phyloP scores from a whole-genome alignment of 495 filamentous ascomycete genomes.

The Aspergillus haitiensis region DNA sequence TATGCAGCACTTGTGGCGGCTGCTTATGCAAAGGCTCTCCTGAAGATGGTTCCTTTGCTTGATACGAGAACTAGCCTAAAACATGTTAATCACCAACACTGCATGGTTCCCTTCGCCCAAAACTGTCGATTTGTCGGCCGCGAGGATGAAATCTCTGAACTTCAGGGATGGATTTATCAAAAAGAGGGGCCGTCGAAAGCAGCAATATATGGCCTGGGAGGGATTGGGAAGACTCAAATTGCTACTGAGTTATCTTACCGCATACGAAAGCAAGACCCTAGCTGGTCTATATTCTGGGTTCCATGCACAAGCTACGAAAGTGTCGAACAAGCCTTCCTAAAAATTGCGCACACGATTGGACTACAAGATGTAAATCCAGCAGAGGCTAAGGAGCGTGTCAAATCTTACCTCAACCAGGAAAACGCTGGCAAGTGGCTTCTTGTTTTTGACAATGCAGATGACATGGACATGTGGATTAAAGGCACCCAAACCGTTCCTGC shows the following conservation, averaged over 20 bases:
- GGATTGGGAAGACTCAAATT: conserved; percentile 50
- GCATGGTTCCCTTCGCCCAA: not conserved
- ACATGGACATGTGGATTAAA: conserved; percentile 32
- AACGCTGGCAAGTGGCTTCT: conserved; percentile 37
- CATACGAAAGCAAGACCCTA: conserved; percentile 35
- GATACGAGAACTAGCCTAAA: no score
- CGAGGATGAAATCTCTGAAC: conserved; percentile 1
- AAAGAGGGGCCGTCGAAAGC: conserved; percentile 1
- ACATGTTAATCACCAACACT: no score
- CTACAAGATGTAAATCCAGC: conserved; percentile 24
- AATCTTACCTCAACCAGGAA: conserved; percentile 29
- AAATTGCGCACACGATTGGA: conserved; percentile 34
- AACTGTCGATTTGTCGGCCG: conserved; percentile 4
- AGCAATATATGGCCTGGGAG: conserved; percentile 31
- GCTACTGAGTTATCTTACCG: conserved; percentile 49
- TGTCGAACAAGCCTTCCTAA: conserved; percentile 46
- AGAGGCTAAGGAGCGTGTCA: conserved; percentile 30
- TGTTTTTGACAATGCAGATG: conserved; percentile 45
- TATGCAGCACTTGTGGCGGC: conserved; percentile 29
- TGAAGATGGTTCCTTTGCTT: no score
- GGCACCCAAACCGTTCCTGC: not conserved
- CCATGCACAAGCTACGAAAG: conserved; percentile 37
- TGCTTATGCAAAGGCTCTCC: conserved; percentile 26
- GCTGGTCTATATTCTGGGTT: conserved; percentile 56
- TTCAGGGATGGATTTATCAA: not conserved